Evolutionary conservation across 2,329 filamentous ascomycete genomes (phyloP).

Genomic region (Colletotrichum liriopes): DNA sequence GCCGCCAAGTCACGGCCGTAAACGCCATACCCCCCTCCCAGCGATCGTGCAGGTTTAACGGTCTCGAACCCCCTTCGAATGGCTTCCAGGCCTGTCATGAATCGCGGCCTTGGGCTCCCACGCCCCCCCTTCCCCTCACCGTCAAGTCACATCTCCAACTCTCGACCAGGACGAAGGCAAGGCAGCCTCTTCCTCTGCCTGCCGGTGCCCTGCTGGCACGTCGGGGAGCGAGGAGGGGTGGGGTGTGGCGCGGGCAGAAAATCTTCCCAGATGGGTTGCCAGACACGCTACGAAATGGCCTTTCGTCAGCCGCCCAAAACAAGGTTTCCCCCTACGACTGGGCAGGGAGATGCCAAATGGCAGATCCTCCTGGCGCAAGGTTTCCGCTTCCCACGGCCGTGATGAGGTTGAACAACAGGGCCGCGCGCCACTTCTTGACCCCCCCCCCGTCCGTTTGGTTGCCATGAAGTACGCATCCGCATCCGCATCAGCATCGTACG

Average conservation of each 20-base stretch:
- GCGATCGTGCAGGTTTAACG: neutral
- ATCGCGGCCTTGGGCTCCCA: neutral
- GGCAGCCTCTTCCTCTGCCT: neutral
- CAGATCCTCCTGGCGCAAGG: neutral
- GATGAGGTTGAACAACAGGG: neutral
- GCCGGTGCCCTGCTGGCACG: neutral
- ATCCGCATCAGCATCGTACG: neutral
- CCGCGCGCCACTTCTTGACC: neutral
- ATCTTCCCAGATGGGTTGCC: neutral
- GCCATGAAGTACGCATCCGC: neutral
- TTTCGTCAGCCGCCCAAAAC: conserved; percentile 1
- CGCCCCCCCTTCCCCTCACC: neutral
- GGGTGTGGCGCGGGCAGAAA: neutral
- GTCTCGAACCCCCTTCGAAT: neutral
- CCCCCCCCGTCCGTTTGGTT: no score
- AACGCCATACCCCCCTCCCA: neutral
- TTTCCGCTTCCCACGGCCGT: neutral
- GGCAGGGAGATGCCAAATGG: neutral
- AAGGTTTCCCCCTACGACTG: neutral
- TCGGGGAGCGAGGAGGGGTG: neutral
- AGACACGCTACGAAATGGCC: neutral
- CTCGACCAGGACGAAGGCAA: neutral
- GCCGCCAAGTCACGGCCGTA: neutral
- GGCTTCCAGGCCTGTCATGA: neutral
- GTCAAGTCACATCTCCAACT: neutral